phyloP scores from a whole-genome alignment of 176 grass and related monocot genomes.

The Musa itinerans region DNA sequence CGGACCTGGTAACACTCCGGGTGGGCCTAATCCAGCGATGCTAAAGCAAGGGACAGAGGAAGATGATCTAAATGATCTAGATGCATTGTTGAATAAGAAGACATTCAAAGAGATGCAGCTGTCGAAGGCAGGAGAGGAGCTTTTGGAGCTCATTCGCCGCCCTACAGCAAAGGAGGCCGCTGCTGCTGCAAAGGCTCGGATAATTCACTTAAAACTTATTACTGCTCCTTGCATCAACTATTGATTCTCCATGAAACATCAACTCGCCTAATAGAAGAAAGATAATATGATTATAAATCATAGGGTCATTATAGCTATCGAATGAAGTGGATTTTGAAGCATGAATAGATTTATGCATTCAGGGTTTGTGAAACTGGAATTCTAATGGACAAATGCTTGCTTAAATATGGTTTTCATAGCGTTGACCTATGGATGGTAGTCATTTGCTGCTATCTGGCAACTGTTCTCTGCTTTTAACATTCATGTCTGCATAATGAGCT shows the following conservation, averaged over 20 bases:
- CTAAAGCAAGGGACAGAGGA: conserved; percentile 66
- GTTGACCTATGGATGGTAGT: too few relatives aligned
- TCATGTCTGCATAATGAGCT: too few relatives aligned
- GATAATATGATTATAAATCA: background rate
- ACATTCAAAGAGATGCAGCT: conserved; percentile 85
- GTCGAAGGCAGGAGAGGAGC: conserved; percentile 90
- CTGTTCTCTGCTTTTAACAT: too few relatives aligned
- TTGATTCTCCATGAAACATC: background rate
- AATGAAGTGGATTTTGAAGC: background rate
- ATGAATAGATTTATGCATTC: background rate
- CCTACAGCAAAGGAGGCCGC: conserved; percentile 90
- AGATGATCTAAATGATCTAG: conserved; percentile 88
- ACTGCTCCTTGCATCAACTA: background rate
- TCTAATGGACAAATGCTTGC: background rate
- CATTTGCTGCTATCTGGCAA: too few relatives aligned
- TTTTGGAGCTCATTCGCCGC: conserved; percentile 93
- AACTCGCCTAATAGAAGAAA: background rate
- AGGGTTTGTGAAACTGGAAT: background rate
- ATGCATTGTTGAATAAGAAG: conserved; percentile 74
- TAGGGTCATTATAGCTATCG: background rate
- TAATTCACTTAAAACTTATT: conserved; percentile 15
- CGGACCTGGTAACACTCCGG: conserved; percentile 30
- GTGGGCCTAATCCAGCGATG: conserved; percentile 23
- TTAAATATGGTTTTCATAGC: too few relatives aligned
- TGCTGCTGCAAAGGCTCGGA: conserved; percentile 85